phyloP scores from a whole-genome alignment of 1,284 basidiomycete species.

The Taiwanofungus camphoratus region DNA sequence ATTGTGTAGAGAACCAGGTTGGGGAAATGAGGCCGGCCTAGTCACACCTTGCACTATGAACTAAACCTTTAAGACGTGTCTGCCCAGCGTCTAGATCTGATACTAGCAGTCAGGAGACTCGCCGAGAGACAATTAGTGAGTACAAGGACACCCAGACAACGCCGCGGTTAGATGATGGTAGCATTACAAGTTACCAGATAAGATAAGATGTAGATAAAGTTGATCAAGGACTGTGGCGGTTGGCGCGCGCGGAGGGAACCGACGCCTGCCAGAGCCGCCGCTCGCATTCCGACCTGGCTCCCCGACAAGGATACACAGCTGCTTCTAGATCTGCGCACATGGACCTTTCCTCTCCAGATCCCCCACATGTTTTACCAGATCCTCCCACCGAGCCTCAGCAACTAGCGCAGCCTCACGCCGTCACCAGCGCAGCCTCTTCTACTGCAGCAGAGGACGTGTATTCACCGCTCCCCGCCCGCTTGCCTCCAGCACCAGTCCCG shows the following conservation, averaged over 20 bases:
- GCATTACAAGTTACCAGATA: neutral
- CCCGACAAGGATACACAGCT: neutral
- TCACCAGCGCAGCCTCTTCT: neutral
- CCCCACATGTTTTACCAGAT: slow-evolving; percentile 1
- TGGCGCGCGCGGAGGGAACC: neutral
- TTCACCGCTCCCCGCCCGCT: neutral
- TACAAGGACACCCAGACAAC: no score
- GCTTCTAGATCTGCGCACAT: slow-evolving; percentile 2
- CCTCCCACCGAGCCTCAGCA: neutral
- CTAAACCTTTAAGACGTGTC: no score
- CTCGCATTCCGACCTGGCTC: neutral
- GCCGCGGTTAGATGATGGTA: neutral
- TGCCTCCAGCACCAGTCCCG: neutral
- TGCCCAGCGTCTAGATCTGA: no score
- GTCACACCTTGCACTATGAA: no score
- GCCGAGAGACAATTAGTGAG: no score
- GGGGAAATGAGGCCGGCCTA: no score
- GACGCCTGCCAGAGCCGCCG: neutral
- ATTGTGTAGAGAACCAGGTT: no score
- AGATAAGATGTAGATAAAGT: slow-evolving; percentile 12
- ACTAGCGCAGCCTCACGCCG: neutral
- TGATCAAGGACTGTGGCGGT: no score
- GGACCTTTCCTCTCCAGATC: slow-evolving; percentile 7
- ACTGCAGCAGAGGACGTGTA: slow-evolving; percentile 1
- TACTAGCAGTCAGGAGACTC: no score